Conservation (phyloP, 345 rosid genomes). For the Brassica rapa region DNA sequence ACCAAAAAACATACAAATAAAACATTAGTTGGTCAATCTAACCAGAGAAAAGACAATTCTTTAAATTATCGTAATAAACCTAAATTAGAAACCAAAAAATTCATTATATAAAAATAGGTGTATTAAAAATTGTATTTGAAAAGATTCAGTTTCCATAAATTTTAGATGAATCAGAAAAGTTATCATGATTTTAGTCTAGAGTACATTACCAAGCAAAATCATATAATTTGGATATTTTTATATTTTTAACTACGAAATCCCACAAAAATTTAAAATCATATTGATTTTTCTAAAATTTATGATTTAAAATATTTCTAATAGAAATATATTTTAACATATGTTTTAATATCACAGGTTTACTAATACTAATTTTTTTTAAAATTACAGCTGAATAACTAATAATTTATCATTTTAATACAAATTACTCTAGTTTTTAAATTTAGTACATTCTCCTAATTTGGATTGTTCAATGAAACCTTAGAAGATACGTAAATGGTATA, state of each 20-base stretch:
- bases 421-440: not conserved
- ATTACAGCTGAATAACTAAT: not conserved
- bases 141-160: not conserved
- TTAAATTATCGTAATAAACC: no score
- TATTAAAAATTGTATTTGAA: no score
- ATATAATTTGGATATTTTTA: not conserved
- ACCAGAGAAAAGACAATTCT: not conserved
- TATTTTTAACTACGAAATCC: not conserved
- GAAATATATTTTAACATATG: no score
- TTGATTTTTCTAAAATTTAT: no score
- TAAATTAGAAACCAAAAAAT: not conserved
- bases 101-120: not conserved
- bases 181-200: not conserved
- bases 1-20: not conserved
- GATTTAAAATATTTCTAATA: not conserved
- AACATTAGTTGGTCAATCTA: not conserved
- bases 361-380: no score
- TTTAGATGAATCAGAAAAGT: not conserved
- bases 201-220: not conserved
- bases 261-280: not conserved
- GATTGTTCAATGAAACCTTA: not conserved
- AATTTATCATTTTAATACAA: no score
- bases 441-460: not conserved
- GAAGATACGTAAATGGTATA: not conserved
- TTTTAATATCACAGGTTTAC: not conserved